A percentile compares a stretch with the other conserved stretches of the same genome.
Conservation (phyloP, 306 rosid genomes). For the Gastrolobium villosum region DNA sequence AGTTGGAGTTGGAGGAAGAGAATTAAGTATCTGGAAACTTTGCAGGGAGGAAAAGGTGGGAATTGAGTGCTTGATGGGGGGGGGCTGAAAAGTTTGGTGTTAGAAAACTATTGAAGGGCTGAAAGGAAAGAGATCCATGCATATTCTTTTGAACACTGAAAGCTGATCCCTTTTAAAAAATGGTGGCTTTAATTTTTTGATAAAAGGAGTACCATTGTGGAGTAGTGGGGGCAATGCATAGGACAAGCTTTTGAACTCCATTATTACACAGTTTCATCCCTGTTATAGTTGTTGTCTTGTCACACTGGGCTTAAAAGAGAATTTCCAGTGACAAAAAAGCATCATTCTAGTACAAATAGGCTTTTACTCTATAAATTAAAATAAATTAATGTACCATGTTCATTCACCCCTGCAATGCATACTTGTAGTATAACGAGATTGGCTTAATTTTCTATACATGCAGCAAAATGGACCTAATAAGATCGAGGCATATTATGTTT, state of each 20-base stretch:
- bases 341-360: constrained; percentile 54
- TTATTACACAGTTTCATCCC: constrained; percentile 67
- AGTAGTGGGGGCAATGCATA: constrained; percentile 74
- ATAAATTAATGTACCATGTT: constrained; percentile 46
- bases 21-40: constrained; percentile 62
- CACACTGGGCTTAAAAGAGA: constrained; percentile 62
- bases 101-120: constrained; percentile 51
- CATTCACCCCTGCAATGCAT: constrained; percentile 41
- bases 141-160: constrained; percentile 83
- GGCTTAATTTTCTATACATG: constrained; percentile 47
- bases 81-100: constrained; percentile 63
- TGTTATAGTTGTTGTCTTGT: constrained; percentile 62
- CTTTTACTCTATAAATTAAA: constrained; percentile 46
- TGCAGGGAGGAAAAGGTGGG: constrained; percentile 68
- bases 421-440: constrained; percentile 40
- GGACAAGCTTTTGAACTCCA: constrained; percentile 70
- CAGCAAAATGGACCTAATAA: constrained; percentile 43
- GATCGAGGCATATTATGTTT: constrained; percentile 37
- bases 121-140: constrained; percentile 65
- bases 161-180: constrained; percentile 68
- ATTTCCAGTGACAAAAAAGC: constrained; percentile 56
- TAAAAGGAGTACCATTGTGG: constrained; percentile 54
- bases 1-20: constrained; percentile 49
- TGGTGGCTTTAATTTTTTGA: constrained; percentile 62
- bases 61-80: constrained; percentile 67